These are phyloP conservation scores for Alloteropsis semialata DNA, from an alignment of 176 grass and related monocot species.

Conservation along the genomic window DNA sequence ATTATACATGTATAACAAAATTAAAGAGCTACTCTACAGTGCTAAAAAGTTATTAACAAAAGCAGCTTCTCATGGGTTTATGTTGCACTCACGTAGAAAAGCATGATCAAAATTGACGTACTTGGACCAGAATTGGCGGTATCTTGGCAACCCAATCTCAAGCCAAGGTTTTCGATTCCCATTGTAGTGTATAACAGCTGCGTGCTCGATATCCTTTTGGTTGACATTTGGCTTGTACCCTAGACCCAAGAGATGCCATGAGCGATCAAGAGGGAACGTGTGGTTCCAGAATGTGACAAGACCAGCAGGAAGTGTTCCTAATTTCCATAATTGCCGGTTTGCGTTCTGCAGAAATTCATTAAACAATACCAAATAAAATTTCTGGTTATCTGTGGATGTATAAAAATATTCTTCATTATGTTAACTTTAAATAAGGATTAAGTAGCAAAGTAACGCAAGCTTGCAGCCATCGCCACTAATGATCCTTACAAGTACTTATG, in stretches of 20 bases:
- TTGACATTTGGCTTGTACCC: conserved; percentile 68
- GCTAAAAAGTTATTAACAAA: neutral
- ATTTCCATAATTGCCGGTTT: conserved; percentile 60
- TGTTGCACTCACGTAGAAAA: conserved; percentile 65
- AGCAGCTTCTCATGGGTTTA: conserved; percentile 41
- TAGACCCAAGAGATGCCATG: conserved; percentile 76
- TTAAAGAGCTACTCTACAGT: conserved; percentile 4
- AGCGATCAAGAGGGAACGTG: conserved; percentile 53
- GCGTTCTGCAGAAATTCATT: conserved; percentile 46
- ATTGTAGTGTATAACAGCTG: conserved; percentile 76
- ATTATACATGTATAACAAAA: neutral
- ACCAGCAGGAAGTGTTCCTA: conserved; percentile 70
- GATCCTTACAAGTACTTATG: neutral
- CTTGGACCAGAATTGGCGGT: conserved; percentile 73
- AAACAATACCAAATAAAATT: neutral
- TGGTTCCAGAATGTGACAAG: conserved; percentile 78
- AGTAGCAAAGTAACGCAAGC: neutral
- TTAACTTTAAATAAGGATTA: neutral
- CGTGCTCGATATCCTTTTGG: conserved; percentile 48
- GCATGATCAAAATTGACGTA: conserved; percentile 58
- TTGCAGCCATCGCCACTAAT: neutral
- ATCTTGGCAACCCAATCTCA: conserved; percentile 62
- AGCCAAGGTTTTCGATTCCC: conserved; percentile 92
- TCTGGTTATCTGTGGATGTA: neutral
- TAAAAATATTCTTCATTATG: neutral